phyloP scores from a whole-genome alignment of 2,329 filamentous ascomycete genomes.

The Diplodia scrobiculata region DNA sequence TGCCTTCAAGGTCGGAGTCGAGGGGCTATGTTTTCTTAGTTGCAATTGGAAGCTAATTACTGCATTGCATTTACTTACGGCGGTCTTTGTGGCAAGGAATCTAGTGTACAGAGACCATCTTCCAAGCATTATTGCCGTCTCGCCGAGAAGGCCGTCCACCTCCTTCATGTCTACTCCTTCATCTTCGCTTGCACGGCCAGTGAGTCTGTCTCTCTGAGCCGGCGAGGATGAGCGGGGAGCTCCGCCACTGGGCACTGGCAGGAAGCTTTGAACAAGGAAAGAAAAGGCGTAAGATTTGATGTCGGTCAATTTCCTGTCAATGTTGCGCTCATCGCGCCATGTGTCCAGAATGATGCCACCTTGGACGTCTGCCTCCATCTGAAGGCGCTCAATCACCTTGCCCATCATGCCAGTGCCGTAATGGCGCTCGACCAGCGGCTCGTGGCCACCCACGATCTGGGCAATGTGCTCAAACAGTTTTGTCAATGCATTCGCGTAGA shows the following conservation, averaged over 20 bases:
- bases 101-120: conserved; percentile 90
- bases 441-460: conserved; percentile 91
- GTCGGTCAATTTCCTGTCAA: conserved; percentile 86
- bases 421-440: conserved; percentile 86
- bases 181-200: conserved; percentile 71
- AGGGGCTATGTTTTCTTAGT: conserved; percentile 33
- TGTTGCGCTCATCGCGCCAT: conserved; percentile 84
- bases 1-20: conserved; percentile 52
- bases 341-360: conserved; percentile 94
- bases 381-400: conserved; percentile 86
- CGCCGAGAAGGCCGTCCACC: conserved; percentile 80
- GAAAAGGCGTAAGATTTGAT: conserved; percentile 98
- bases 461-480: conserved; percentile 97
- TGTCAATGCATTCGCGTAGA: conserved; percentile 87
- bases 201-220: conserved; percentile 52
- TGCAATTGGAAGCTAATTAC: conserved; percentile 30
- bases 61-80: conserved; percentile 56
- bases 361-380: conserved; percentile 93
- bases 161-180: conserved; percentile 97
- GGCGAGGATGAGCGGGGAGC: conserved; percentile 74
- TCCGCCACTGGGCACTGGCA: conserved; percentile 67
- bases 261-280: conserved; percentile 91
- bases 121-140: conserved; percentile 88
- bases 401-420: conserved; percentile 94
- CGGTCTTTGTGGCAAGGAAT: conserved; percentile 85